Evolutionary conservation across 208 protist species (phyloP).

Genomic region (Acanthamoeba triangularis): DNA sequence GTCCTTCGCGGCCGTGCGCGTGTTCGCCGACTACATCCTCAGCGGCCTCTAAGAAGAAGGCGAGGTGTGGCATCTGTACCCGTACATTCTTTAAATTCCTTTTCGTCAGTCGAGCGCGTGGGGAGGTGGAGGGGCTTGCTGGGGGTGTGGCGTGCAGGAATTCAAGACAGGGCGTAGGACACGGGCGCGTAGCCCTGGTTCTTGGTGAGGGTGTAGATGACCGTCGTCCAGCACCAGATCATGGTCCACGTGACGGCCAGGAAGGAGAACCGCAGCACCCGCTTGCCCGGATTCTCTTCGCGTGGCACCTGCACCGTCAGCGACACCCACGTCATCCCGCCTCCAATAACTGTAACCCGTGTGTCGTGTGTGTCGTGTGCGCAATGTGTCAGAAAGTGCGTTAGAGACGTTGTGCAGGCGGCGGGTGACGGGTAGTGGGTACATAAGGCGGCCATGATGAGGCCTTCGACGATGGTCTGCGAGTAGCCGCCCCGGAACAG

Average conservation of each 20-base stretch:
- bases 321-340: neutral
- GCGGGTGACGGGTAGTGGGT: neutral
- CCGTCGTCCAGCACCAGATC: neutral
- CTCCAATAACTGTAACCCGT: neutral
- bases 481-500: neutral
- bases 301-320: neutral
- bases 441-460: conserved; percentile 30
- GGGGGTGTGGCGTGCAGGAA: too few species aligned
- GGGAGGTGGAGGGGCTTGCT: too few species aligned
- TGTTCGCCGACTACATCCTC: conserved; percentile 5
- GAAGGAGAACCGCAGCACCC: neutral
- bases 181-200: neutral
- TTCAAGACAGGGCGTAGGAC: neutral
- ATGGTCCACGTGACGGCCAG: conserved; percentile 20
- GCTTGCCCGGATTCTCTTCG: neutral
- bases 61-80: too few species aligned
- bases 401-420: neutral
- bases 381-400: neutral
- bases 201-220: neutral
- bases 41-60: neutral
- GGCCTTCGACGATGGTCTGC: neutral
- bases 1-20: conserved; percentile 23
- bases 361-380: neutral
- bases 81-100: too few species aligned
- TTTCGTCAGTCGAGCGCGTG: too few species aligned